Evolutionary conservation across 495 filamentous ascomycete genomes (phyloP).

Genomic region (Mycothermus thermophilus): DNA sequence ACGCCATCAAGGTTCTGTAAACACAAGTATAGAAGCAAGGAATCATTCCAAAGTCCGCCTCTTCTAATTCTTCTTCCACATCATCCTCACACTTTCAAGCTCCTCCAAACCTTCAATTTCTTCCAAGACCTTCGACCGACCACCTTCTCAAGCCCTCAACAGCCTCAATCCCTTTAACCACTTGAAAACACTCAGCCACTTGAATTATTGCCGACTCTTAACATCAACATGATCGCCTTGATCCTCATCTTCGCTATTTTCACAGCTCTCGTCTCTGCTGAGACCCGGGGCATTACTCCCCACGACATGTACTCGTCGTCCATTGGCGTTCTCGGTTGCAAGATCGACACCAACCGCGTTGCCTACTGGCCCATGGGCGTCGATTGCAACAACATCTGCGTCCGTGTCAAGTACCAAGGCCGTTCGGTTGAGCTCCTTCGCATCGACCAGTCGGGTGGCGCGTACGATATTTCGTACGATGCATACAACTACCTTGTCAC

Average conservation of each 20-base stretch:
- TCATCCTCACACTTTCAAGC: no score
- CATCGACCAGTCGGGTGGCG: conserved; percentile 29
- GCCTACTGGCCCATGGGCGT: conserved; percentile 30
- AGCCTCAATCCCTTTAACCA: no score
- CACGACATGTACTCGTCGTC: conserved; percentile 31
- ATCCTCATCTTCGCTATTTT: neutral
- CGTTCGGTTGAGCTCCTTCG: conserved; percentile 28
- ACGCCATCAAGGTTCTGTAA: no score
- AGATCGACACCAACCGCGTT: conserved; percentile 28
- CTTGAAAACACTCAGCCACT: no score
- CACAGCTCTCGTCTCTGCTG: neutral
- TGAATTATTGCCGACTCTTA: no score
- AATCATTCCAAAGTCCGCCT: no score
- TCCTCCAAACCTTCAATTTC: no score
- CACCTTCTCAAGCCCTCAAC: no score
- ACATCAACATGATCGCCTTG: neutral
- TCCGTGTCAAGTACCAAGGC: conserved; percentile 21
- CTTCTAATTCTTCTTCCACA: no score
- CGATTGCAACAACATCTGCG: conserved; percentile 32
- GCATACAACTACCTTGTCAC: conserved; percentile 31
- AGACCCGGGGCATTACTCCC: conserved; percentile 20
- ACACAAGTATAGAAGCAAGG: no score
- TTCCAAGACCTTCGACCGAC: no score
- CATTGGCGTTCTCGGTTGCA: conserved; percentile 32
- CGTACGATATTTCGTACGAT: conserved; percentile 31